Evolutionary conservation across 148 eudicot species (phyloP), one percentile per base, ranked within the genome.

Genomic region (Fagopyrum esculentum): DNA sequence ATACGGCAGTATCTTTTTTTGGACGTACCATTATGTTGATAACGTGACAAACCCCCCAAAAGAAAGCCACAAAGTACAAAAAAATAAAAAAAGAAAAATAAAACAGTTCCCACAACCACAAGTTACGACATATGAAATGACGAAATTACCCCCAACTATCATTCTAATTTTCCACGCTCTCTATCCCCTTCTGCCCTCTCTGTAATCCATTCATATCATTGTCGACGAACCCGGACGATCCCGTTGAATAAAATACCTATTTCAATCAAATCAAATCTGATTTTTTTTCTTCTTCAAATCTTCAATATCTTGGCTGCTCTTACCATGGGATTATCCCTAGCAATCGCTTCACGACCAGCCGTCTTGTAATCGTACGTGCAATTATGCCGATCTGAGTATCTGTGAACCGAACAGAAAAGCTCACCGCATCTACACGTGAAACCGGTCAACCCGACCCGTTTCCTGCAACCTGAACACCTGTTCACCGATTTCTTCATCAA

Each of bases 381-480:
- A 9, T 87, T 84, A 17, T 89, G 91, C 73, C 84, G 86, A 83
- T 89, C 93, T 2, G 93, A 84, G 81, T 89, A 90, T 51, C 96
- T 86, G 68, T 90, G 92, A 5, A 78, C 73, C 29, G 86, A 85
- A 77, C 96, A 90, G 82, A 87, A 90, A 17, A 85, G 69, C 48
- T 80, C 78, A 9, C 89, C 92, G 69, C 96, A 90, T n/a, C 90
- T 83, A 77, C 96, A 90, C 30, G 72, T 81, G 75, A 90, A 90
- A 4, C 92, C 96, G 0, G 96, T 88, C 56, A 90, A 76, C 44
- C 96, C 92, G 7, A 90, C 92, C 72, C 88, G 80, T 73, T 90
- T 90, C 78, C 73, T 77, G 84, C 96, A 90, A 30, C 83, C 71
- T 61, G 72, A 77, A 73, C 96, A 90, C 26, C 92, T 77, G 9